Percentiles rank a stretch among this genome's conserved stretches.
These are phyloP conservation scores for Blepharisma undulans DNA, from an alignment of 169 alveolate species.

Conservation along the genomic window DNA sequence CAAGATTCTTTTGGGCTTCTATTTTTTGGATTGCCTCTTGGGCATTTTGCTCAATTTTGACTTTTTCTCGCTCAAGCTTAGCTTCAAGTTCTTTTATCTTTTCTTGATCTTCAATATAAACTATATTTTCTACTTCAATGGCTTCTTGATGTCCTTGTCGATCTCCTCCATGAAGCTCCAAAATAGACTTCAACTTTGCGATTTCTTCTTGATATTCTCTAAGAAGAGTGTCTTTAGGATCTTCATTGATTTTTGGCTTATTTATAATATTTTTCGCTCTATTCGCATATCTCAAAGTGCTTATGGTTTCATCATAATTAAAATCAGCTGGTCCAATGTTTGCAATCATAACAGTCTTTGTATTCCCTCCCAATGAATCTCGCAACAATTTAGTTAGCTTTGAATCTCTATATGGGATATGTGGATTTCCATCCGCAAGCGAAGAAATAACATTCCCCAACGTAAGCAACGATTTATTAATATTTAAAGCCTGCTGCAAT, in stretches of 20 bases:
- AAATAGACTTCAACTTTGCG: slow-evolving; percentile 60
- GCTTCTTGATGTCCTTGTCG: slow-evolving; percentile 16
- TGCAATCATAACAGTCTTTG: slow-evolving; percentile 93
- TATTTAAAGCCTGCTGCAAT: slow-evolving; percentile 91
- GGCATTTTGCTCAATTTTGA: slow-evolving; percentile 58
- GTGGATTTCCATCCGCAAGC: slow-evolving; percentile 82
- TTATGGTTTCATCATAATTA: slow-evolving; percentile 92
- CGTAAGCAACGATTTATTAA: slow-evolving; percentile 91
- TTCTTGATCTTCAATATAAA: slow-evolving; percentile 65
- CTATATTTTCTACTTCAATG: slow-evolving; percentile 65
- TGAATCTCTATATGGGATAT: slow-evolving; percentile 48
- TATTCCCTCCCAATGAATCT: slow-evolving; percentile 90
- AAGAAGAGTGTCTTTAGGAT: slow-evolving; percentile 88
- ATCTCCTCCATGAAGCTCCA: slow-evolving; percentile 46
- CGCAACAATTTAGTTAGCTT: slow-evolving; percentile 42
- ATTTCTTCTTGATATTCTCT: slow-evolving; percentile 87
- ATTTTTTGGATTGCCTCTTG: slow-evolving; percentile 59
- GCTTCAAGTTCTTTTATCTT: slow-evolving; percentile 70
- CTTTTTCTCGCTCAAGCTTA: slow-evolving; percentile 65
- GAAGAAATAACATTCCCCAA: slow-evolving; percentile 93
- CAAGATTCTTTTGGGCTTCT: slow-evolving; percentile 64
- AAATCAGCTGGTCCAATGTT: slow-evolving; percentile 91
- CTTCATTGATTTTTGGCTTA: slow-evolving; percentile 91
- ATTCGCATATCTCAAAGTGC: slow-evolving; percentile 91
- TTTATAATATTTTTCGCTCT: slow-evolving; percentile 91